phyloP scores from a whole-genome alignment of 345 rosid species.

The Syzygium aqueum region DNA sequence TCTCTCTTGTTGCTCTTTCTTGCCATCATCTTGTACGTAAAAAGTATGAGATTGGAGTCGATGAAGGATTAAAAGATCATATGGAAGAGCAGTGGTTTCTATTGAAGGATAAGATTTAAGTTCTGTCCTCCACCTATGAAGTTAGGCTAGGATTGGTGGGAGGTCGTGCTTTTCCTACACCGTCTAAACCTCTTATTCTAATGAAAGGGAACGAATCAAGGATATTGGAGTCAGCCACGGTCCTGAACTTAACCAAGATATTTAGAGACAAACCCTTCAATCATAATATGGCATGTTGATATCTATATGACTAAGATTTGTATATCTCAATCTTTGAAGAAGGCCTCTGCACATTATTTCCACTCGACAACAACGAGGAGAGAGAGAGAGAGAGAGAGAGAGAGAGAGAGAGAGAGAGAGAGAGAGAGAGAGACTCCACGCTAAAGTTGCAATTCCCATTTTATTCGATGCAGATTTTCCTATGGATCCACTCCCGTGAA shows the following conservation, averaged over 20 bases:
- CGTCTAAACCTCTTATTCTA: neutral
- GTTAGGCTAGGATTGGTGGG: neutral
- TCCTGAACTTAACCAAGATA: neutral
- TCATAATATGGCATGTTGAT: neutral
- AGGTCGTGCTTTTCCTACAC: neutral
- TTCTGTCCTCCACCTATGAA: neutral
- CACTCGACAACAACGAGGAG: neutral
- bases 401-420: neutral
- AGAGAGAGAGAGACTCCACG: neutral
- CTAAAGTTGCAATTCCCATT: neutral
- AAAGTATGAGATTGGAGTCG: neutral
- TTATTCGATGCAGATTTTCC: neutral
- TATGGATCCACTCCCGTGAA: neutral
- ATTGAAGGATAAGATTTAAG: neutral
- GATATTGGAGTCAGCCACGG: neutral
- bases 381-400: neutral
- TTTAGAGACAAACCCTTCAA: neutral
- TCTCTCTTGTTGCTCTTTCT: too few species aligned
- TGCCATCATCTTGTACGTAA: too few species aligned
- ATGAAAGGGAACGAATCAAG: neutral
- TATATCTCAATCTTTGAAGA: neutral
- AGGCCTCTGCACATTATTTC: neutral
- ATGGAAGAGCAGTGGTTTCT: neutral
- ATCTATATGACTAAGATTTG: neutral
- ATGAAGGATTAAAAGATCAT: neutral